Evolutionary conservation across 2,329 filamentous ascomycete species (phyloP), one percentile per base, ranked within the genome.

Genomic region (Sporothrix protearum): DNA sequence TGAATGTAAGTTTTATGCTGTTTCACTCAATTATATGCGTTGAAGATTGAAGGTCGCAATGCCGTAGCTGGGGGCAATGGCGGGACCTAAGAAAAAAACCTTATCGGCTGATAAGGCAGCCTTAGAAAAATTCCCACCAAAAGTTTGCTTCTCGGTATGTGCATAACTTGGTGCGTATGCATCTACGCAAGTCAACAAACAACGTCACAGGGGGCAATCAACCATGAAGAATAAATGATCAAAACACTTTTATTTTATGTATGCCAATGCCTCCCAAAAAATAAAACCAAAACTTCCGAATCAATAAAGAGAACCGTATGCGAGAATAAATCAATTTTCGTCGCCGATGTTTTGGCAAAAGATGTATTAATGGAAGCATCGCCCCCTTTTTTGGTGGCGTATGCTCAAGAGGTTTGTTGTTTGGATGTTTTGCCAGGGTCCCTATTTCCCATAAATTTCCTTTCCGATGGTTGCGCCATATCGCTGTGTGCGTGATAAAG

Each of bases 101-200:
- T 73, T 73, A 73, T 73, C 72, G 70, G 70, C 59, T 53, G 72
- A 71, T 73, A 73, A 71, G 68, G 25, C 14, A 16, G 7, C n/a
- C 1, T 19, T 30, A 9, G 19, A 22, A 57, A 68, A 55, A 28
- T 16, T 16, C 30, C 3, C 42, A 53, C 47, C 19, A 16, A 42
- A 10, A 49, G 8, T 19, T 7, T 2, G 1, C n/a, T 9, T 2
- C 1, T 30, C 33, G 5, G 6, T 68, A 68, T 51, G 22, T 39
- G 42, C 63, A 49, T 49, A 66, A 49, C 10, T 16, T 19, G 14
- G 3, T 8, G 14, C 22, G 8, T 33, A 49, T 69, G 68, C 25
- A 61, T 36, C 22, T 30, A 59, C 1, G 3, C 36, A 33, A 33
- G 42, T 51, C 25, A 67, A 67, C 45, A 70, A 30, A 28, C 16